These are phyloP conservation scores for Eleusine coracana DNA, from an alignment of 176 grass and related monocot species.

Conservation along the genomic window DNA sequence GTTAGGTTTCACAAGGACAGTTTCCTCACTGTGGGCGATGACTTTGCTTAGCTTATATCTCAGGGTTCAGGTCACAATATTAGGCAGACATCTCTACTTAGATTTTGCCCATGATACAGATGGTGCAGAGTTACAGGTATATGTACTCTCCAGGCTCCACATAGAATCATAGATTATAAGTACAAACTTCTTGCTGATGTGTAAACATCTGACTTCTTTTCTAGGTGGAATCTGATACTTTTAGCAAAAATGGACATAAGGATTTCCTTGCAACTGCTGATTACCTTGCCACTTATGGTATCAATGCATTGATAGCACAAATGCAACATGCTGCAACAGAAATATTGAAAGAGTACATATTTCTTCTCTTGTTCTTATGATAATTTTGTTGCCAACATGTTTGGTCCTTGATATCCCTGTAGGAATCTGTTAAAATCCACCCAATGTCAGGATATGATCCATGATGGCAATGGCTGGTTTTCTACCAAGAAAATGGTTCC, in stretches of 20 bases:
- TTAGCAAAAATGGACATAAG: conserved; percentile 61
- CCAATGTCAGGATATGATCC: background rate
- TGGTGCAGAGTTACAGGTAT: conserved; percentile 52
- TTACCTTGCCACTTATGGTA: conserved; percentile 75
- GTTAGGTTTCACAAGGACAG: conserved; percentile 88
- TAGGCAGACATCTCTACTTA: conserved; percentile 94
- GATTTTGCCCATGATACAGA: conserved; percentile 75
- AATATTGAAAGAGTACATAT: conserved; percentile 87
- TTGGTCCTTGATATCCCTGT: background rate
- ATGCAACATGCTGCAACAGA: conserved; percentile 73
- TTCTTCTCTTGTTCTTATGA: conserved; percentile 25
- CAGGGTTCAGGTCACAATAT: conserved; percentile 94
- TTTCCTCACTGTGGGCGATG: conserved; percentile 81
- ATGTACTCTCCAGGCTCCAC: background rate
- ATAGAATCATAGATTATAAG: conserved; percentile 6
- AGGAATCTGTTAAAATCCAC: background rate
- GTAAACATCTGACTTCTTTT: conserved; percentile 37
- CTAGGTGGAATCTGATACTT: conserved; percentile 67
- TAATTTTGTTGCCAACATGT: background rate
- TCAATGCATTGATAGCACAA: conserved; percentile 64
- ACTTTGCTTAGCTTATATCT: conserved; percentile 95
- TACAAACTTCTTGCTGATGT: conserved; percentile 22
- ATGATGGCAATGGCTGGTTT: background rate
- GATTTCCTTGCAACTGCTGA: conserved; percentile 89
- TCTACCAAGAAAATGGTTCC: background rate